A percentile compares a stretch with the other conserved stretches of the same genome.
Conservation (phyloP, 257 asterid species). For the Leptodermis oblonga region DNA sequence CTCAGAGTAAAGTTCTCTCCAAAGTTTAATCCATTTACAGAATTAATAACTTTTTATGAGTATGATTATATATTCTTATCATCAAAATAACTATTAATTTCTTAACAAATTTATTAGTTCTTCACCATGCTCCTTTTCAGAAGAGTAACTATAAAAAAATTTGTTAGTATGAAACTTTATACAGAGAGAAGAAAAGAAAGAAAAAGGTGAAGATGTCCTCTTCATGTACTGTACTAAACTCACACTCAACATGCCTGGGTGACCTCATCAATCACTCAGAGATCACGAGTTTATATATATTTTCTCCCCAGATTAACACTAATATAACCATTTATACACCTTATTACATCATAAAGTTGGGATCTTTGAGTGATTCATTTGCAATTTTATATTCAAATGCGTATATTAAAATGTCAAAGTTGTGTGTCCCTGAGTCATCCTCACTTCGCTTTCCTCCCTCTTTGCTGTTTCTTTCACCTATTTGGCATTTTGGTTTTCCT, state of each 20-base stretch:
- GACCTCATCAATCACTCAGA: conserved; percentile 4
- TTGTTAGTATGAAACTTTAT: too few relatives aligned
- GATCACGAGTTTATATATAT: not conserved
- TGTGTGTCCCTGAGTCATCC: not conserved
- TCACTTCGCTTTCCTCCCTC: not conserved
- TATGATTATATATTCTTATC: too few relatives aligned
- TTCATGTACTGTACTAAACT: not conserved
- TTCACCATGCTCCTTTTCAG: too few relatives aligned
- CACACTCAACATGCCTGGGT: not conserved
- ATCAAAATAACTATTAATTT: too few relatives aligned
- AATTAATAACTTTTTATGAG: too few relatives aligned
- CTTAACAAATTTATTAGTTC: too few relatives aligned
- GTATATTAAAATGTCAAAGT: not conserved
- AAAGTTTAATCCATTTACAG: too few relatives aligned
- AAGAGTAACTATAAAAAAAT: too few relatives aligned
- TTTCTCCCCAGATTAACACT: not conserved
- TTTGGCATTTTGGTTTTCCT: not conserved
- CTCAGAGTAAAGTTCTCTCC: too few relatives aligned
- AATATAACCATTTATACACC: not conserved
- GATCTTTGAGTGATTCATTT: conserved; percentile 6
- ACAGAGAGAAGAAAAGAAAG: not conserved
- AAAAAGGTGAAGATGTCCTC: not conserved
- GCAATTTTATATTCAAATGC: not conserved
- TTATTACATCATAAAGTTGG: conserved; percentile 12
- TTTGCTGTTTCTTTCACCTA: not conserved